These are phyloP conservation scores for Fomitiporia mediterranea DNA, from an alignment of 1,284 basidiomycete genomes.

Conservation along the genomic window DNA sequence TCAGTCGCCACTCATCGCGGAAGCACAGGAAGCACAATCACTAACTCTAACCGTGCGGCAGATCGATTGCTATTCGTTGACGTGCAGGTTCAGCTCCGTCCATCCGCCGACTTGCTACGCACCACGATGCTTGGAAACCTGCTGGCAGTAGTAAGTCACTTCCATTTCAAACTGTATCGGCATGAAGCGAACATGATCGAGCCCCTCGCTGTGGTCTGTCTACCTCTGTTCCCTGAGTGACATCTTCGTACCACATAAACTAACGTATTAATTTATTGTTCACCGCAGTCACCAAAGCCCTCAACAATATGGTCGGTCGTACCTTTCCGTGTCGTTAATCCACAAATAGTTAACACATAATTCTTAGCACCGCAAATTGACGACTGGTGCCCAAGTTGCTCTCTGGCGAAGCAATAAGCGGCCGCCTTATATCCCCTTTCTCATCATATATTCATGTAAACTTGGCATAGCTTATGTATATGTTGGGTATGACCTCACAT, in stretches of 20 bases:
- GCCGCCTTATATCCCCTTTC: not conserved
- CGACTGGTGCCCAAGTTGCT: conserved; percentile 36
- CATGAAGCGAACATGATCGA: not conserved
- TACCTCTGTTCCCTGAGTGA: too few species aligned
- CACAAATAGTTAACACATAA: conserved; percentile 29
- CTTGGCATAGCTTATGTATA: not conserved
- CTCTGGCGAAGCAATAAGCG: not conserved
- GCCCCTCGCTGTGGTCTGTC: too few species aligned
- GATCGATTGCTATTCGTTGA: conserved; percentile 58
- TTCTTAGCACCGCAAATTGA: conserved; percentile 43
- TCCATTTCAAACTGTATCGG: not conserved
- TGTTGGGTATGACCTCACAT: not conserved
- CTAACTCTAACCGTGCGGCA: conserved; percentile 25
- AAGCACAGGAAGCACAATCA: not conserved
- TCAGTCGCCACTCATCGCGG: not conserved
- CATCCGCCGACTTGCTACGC: conserved; percentile 49
- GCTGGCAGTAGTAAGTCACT: conserved; percentile 69
- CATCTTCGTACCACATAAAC: not conserved
- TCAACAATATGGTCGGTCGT: conserved; percentile 55
- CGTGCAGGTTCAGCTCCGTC: conserved; percentile 61
- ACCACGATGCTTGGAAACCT: conserved; percentile 49
- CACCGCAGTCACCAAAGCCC: conserved; percentile 54
- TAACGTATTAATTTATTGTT: conserved; percentile 2
- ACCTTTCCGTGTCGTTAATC: not conserved
- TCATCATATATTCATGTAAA: not conserved